Evolutionary conservation across 1,139 yeast genomes (phyloP).

Genomic region (Taiozyma sp.): DNA sequence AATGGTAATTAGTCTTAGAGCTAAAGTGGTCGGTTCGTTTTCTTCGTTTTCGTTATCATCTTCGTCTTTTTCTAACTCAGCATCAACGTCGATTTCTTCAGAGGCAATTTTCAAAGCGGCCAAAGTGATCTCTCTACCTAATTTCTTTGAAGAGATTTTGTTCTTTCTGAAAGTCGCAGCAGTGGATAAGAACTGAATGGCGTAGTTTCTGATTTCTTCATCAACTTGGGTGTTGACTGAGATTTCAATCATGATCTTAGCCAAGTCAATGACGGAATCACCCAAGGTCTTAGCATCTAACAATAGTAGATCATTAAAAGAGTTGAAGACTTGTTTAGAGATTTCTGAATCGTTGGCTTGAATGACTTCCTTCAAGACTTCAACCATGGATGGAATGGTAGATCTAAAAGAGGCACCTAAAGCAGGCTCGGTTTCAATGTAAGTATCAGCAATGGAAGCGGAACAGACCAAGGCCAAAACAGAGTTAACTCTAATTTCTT

Average conservation of each 20-base stretch:
- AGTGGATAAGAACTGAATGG: slow-evolving; percentile 79
- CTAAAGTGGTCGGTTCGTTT: slow-evolving; percentile 71
- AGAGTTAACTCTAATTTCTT: slow-evolving; percentile 77
- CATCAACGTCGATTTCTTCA: slow-evolving; percentile 70
- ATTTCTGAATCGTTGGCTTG: slow-evolving; percentile 63
- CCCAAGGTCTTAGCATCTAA: slow-evolving; percentile 78
- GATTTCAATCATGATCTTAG: slow-evolving; percentile 72
- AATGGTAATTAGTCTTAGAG: slow-evolving; percentile 73
- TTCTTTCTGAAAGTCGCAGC: slow-evolving; percentile 70
- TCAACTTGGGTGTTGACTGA: slow-evolving; percentile 63
- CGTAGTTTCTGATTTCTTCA: slow-evolving; percentile 77
- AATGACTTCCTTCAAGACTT: slow-evolving; percentile 73
- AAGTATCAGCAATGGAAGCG: slow-evolving; percentile 57
- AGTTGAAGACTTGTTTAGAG: slow-evolving; percentile 76
- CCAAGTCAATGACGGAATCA: slow-evolving; percentile 62
- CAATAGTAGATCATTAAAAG: slow-evolving; percentile 73
- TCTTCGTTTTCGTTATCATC: slow-evolving; percentile 94
- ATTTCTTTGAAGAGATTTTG: slow-evolving; percentile 53
- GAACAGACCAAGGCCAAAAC: slow-evolving; percentile 78
- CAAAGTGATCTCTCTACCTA: slow-evolving; percentile 75
- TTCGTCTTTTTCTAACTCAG: slow-evolving; percentile 70
- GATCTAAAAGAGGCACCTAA: slow-evolving; percentile 57
- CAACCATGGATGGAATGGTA: slow-evolving; percentile 75
- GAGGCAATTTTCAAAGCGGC: slow-evolving; percentile 75
- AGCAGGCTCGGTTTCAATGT: slow-evolving; percentile 34